Evolutionary conservation across 208 protist species (phyloP), one percentile per base, ranked within the genome.

Genomic region (Crithidia bombi): DNA sequence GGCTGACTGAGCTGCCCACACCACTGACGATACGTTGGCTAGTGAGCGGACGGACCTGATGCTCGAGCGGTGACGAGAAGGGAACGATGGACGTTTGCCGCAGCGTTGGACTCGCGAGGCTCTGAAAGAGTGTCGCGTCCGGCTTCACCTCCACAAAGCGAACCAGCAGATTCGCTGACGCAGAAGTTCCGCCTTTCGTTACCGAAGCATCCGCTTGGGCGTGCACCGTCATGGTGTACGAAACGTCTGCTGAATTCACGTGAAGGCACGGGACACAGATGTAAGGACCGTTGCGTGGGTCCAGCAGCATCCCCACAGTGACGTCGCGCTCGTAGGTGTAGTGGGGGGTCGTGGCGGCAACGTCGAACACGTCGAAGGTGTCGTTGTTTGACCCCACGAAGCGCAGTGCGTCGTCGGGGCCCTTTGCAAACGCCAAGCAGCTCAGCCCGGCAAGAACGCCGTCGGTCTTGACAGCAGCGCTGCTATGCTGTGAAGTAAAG

Each of bases 271-370:
- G 82, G 12, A 83, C 35, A 0, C 86, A 61, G 51, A 78, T 43
- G 56, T 86, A 91, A 14, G 86, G 86, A 21, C 76, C 76, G 17
- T 71, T n/a, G 28, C 70, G 52, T 1, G 86, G 82, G 0, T 69
- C 76, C 3, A 91, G 72, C 12, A 56, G 65, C 19, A 69, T 65
- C n/a, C 79, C 54, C 43, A 78, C 51, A 12, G 44, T 46, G 47
- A 80, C 75, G 43, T 86, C 75, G 1, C 69, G 73, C 43, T 79
- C 71, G 51, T 83, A 91, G 3, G 61, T 46, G 35, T 73, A 89
- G 32, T 76, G 58, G 12, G 57, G 74, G n/a, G 66, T 51, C 3
- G 33, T 46, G 7, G 32, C 44, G 10, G 52, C 17, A 1, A 71
- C 47, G 5, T 67, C 65, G 49, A 83, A 81, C 1, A 65, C 69